Conservation (phyloP, 768 basidiomycete species). For the Tricholoma saponaceum region DNA sequence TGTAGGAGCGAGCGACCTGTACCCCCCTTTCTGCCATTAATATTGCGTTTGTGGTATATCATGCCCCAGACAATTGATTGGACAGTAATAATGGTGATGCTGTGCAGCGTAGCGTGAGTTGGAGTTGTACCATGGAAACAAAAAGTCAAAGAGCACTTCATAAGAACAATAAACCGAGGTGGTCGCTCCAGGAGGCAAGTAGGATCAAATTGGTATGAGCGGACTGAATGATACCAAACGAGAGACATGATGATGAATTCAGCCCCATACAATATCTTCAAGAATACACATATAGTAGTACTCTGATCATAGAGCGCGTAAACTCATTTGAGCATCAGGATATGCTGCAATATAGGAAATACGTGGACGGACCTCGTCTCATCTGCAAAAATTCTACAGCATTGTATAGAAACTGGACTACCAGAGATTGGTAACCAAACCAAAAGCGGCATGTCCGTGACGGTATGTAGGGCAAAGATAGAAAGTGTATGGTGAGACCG, state of each 20-base stretch:
- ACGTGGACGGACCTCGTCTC: constrained; percentile 11
- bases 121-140: neutral
- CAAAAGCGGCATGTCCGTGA: constrained; percentile 1
- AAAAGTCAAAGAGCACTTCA: constrained; percentile 4
- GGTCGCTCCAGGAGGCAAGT: constrained; percentile 9
- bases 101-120: neutral
- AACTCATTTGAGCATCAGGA: neutral
- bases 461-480: constrained; percentile 1
- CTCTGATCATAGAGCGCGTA: constrained; percentile 9
- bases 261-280: constrained; percentile 1
- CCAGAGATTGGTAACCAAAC: constrained; percentile 13
- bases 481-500: constrained; percentile 2
- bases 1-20: neutral
- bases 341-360: neutral
- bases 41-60: neutral
- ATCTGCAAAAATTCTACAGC: constrained; percentile 13
- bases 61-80: constrained; percentile 10
- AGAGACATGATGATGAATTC: constrained; percentile 3
- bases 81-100: neutral
- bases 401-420: constrained; percentile 11
- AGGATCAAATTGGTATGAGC: constrained; percentile 2
- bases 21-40: neutral
- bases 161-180: constrained; percentile 3
- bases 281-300: neutral
- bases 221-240: neutral